Percentiles rank a stretch among this genome's conserved stretches.
phyloP scores from a whole-genome alignment of 768 basidiomycete genomes.

The Inosperma sp. region DNA sequence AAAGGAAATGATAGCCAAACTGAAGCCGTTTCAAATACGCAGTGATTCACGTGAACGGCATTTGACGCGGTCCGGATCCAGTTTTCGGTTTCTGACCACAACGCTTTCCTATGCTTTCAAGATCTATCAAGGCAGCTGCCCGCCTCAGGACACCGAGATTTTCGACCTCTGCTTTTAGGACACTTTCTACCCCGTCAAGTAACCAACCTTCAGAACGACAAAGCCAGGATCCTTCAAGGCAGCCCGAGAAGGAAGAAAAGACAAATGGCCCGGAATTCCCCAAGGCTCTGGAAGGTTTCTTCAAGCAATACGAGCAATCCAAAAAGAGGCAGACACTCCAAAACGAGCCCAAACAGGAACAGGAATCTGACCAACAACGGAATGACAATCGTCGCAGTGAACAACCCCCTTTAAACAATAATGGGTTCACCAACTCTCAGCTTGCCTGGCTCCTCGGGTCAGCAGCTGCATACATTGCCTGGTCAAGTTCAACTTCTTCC shows the following conservation, averaged over 20 bases:
- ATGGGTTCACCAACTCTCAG: conserved; percentile 56
- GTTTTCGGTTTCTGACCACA: too few relatives aligned
- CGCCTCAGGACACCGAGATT: conserved; percentile 40
- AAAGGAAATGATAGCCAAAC: too few relatives aligned
- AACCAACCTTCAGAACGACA: conserved; percentile 22
- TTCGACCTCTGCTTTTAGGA: conserved; percentile 35
- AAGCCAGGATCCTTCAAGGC: conserved; percentile 22
- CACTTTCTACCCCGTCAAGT: conserved; percentile 45
- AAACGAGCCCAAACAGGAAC: conserved; percentile 24
- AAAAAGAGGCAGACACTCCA: conserved; percentile 29
- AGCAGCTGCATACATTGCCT: conserved; percentile 61
- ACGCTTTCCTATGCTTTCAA: conserved; percentile 53
- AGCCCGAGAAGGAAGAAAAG: conserved; percentile 29
- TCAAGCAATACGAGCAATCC: conserved; percentile 57
- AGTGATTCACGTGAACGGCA: too few relatives aligned
- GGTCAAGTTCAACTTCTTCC: conserved; percentile 50
- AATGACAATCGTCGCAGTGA: conserved; percentile 25
- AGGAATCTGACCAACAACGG: conserved; percentile 32
- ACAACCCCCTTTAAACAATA: conserved; percentile 51
- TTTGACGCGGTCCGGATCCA: too few relatives aligned
- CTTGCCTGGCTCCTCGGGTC: conserved; percentile 47
- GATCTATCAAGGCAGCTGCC: conserved; percentile 52
- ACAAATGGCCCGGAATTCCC: conserved; percentile 39
- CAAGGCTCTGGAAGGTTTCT: conserved; percentile 74
- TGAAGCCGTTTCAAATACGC: too few relatives aligned